Conservation (phyloP, 1,284 basidiomycete species). For the Butyriboletus regius region DNA sequence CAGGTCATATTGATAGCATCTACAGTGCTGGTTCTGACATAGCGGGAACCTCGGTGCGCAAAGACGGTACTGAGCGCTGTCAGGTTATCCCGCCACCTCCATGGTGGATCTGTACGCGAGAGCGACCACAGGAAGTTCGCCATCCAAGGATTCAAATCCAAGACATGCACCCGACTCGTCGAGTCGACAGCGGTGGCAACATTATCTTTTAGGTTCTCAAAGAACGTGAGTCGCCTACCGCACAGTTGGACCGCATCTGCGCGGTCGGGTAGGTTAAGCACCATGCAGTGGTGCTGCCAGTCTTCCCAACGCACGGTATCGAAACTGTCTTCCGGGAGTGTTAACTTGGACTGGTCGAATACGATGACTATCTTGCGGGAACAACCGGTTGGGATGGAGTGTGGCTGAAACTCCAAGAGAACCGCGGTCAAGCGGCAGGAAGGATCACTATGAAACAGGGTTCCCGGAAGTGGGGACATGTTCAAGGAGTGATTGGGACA, state of each 20-base stretch:
- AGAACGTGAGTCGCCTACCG: slow-evolving; percentile 30
- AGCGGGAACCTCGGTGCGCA: slow-evolving; percentile 19
- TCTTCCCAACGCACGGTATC: slow-evolving; percentile 29
- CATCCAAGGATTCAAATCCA: slow-evolving; percentile 30
- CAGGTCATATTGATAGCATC: slow-evolving; percentile 28
- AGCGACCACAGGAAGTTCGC: slow-evolving; percentile 26
- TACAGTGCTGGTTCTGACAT: slow-evolving; percentile 31
- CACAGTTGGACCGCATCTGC: slow-evolving; percentile 29
- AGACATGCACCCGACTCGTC: slow-evolving; percentile 25
- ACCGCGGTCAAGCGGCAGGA: slow-evolving; percentile 23
- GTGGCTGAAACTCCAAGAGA: slow-evolving; percentile 26
- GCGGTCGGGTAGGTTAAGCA: slow-evolving; percentile 31
- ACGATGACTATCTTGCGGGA: slow-evolving; percentile 31
- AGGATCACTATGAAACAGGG: slow-evolving; percentile 28
- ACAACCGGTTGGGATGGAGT: slow-evolving; percentile 26
- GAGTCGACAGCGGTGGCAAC: slow-evolving; percentile 9
- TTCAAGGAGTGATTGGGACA: slow-evolving; percentile 28
- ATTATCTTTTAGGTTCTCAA: slow-evolving; percentile 23
- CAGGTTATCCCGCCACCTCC: slow-evolving; percentile 28
- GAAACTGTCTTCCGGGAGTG: slow-evolving; percentile 12
- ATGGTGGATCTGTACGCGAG: slow-evolving; percentile 24
- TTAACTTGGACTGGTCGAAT: slow-evolving; percentile 28
- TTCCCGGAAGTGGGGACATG: slow-evolving; percentile 16
- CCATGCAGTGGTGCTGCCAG: slow-evolving; percentile 31
- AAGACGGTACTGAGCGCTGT: slow-evolving; percentile 29